Conservation (phyloP, 306 rosid species). For the Casuarina glauca region DNA sequence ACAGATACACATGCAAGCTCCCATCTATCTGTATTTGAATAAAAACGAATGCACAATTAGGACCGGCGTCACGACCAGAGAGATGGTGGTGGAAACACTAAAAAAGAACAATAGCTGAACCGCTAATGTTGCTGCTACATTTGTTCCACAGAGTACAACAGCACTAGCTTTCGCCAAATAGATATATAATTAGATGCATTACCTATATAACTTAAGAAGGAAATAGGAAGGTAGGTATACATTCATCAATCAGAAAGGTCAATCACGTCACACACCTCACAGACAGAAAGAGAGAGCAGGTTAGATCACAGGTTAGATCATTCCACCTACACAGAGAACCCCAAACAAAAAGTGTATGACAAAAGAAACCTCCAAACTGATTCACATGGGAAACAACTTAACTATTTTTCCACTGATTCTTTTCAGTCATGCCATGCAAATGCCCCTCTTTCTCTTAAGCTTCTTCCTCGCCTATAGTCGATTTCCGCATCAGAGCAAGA, state of each 20-base stretch:
- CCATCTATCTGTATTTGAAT: neutral
- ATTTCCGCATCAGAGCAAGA: conserved; percentile 97
- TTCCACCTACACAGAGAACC: conserved; percentile 57
- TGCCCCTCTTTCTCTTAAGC: conserved; percentile 71
- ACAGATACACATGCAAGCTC: neutral
- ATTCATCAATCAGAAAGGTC: conserved; percentile 56
- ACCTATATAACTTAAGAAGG: conserved; percentile 4
- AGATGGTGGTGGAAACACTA: conserved; percentile 9
- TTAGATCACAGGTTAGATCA: conserved; percentile 75
- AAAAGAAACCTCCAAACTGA: conserved; percentile 45
- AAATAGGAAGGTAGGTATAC: conserved; percentile 22
- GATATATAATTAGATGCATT: conserved; percentile 12
- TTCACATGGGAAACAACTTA: conserved; percentile 42
- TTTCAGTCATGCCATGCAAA: conserved; percentile 59
- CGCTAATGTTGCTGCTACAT: conserved; percentile 9
- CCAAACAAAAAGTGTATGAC: conserved; percentile 34
- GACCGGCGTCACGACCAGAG: neutral
- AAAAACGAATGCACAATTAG: neutral
- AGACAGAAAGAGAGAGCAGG: conserved; percentile 45
- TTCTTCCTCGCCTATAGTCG: conserved; percentile 93
- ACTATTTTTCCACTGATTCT: conserved; percentile 43
- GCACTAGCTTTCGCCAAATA: conserved; percentile 5
- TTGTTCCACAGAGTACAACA: conserved; percentile 9
- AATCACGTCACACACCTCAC: conserved; percentile 43
- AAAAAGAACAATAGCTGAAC: conserved; percentile 11